Percentiles rank a stretch among this genome's conserved stretches.
These are phyloP conservation scores for Sporothrix luriei DNA, from an alignment of 2,329 filamentous ascomycete genomes.

Conservation along the genomic window DNA sequence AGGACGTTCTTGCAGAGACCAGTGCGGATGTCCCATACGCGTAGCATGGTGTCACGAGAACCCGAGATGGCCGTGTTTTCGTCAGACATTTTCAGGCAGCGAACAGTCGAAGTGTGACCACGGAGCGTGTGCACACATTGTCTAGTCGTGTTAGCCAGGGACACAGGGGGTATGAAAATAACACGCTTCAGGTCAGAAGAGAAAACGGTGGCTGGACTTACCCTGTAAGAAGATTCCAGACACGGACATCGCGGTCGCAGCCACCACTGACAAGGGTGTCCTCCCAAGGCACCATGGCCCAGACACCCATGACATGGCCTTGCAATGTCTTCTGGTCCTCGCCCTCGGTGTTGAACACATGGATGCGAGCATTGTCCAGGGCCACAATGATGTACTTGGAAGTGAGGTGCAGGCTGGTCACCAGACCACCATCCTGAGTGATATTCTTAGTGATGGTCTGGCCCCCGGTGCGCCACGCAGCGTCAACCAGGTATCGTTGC, in stretches of 20 bases:
- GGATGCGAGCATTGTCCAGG: conserved; percentile 96
- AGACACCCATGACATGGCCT: conserved; percentile 98
- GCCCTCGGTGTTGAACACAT: conserved; percentile 93
- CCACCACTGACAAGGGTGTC: conserved; percentile 94
- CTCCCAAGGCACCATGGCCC: conserved; percentile 99
- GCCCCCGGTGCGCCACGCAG: conserved; percentile 94
- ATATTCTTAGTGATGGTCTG: conserved; percentile 81
- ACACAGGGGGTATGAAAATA: background rate
- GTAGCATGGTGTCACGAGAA: conserved; percentile 88
- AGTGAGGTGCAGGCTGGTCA: conserved; percentile 92
- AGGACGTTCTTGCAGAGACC: conserved; percentile 89
- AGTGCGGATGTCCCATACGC: conserved; percentile 90
- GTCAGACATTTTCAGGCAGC: conserved; percentile 97
- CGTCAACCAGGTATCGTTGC: conserved; percentile 94
- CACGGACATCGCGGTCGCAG: conserved; percentile 92
- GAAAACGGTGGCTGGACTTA: conserved; percentile 50
- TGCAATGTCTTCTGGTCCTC: conserved; percentile 85
- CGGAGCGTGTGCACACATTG: conserved; percentile 79
- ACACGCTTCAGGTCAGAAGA: background rate
- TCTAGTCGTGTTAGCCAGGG: conserved; percentile 50
- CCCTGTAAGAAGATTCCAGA: conserved; percentile 96
- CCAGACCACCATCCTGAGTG: conserved; percentile 93
- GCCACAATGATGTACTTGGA: conserved; percentile 97
- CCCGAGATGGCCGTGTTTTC: conserved; percentile 92
- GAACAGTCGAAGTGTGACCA: conserved; percentile 93